phyloP scores from a whole-genome alignment of 768 basidiomycete species.

The Leccinum incarnatum region DNA sequence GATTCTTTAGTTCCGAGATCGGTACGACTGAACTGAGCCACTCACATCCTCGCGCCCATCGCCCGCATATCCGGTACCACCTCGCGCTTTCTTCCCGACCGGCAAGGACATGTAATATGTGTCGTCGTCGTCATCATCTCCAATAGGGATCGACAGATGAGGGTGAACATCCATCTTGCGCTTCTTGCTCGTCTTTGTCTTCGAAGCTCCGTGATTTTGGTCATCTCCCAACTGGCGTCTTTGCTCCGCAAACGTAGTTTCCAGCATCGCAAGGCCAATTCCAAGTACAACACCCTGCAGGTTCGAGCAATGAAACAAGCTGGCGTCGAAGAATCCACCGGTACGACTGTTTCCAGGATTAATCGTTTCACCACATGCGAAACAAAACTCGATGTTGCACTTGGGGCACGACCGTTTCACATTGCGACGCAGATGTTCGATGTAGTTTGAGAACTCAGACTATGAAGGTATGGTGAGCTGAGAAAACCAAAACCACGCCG shows the following conservation, averaged over 20 bases:
- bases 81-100: conserved; percentile 64
- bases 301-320: conserved; percentile 86
- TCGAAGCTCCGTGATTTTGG: conserved; percentile 21
- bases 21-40: conserved; percentile 7
- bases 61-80: conserved; percentile 88
- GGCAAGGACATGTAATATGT: conserved; percentile 40
- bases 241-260: conserved; percentile 65
- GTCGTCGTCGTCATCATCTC: conserved; percentile 57
- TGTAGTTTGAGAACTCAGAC: conserved; percentile 73
- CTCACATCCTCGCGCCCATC: conserved; percentile 81
- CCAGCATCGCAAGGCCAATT: conserved; percentile 86
- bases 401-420: conserved; percentile 61
- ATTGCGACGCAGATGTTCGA: conserved; percentile 54
- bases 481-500: neutral
- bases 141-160: conserved; percentile 22
- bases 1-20: conserved; percentile 6
- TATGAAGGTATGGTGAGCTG: conserved; percentile 31
- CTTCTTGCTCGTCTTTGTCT: conserved; percentile 38
- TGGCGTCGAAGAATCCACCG: conserved; percentile 47
- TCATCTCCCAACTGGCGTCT: conserved; percentile 34
- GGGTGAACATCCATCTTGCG: conserved; percentile 37
- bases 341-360: conserved; percentile 44
- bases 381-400: conserved; percentile 62
- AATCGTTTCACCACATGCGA: conserved; percentile 73
- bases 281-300: conserved; percentile 88